These are phyloP conservation scores for Blastocystis sp. DNA, from an alignment of 352 stramenopile genomes.

Conservation along the genomic window DNA sequence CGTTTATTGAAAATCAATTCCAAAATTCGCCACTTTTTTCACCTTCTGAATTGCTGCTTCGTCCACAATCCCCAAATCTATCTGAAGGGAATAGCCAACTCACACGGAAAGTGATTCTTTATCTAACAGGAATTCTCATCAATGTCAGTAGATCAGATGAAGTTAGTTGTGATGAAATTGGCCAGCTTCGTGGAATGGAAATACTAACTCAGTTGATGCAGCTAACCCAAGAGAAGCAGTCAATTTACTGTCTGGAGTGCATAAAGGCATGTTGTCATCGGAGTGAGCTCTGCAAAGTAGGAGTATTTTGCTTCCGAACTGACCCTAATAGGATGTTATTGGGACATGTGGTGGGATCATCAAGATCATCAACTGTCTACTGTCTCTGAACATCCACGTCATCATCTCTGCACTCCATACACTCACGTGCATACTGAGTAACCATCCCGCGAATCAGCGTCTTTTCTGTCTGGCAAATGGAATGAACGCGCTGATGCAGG, in stretches of 20 bases:
- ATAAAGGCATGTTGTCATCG: background rate
- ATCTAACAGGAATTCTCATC: constrained; percentile 25
- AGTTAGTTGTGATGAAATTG: background rate
- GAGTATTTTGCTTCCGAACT: background rate
- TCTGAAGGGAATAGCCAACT: background rate
- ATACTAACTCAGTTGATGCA: background rate
- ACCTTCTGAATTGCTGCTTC: background rate
- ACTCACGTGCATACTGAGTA: background rate
- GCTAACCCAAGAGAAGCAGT: background rate
- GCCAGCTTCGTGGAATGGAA: background rate
- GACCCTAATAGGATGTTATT: background rate
- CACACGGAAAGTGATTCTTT: constrained; percentile 2
- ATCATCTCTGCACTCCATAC: background rate
- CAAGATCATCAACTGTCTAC: constrained; percentile 23
- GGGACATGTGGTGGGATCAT: constrained; percentile 4
- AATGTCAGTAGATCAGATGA: background rate
- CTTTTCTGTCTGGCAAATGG: constrained; percentile 30
- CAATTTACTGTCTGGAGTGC: constrained; percentile 37
- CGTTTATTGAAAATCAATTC: background rate
- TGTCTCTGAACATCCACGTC: background rate
- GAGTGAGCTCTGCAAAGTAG: background rate
- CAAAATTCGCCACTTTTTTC: background rate
- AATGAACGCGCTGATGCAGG: constrained; percentile 37
- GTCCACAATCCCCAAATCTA: background rate
- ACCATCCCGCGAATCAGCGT: background rate